These are phyloP conservation scores for Chaetomiaceae sp. DNA, from an alignment of 2,329 filamentous ascomycete genomes.

Conservation along the genomic window DNA sequence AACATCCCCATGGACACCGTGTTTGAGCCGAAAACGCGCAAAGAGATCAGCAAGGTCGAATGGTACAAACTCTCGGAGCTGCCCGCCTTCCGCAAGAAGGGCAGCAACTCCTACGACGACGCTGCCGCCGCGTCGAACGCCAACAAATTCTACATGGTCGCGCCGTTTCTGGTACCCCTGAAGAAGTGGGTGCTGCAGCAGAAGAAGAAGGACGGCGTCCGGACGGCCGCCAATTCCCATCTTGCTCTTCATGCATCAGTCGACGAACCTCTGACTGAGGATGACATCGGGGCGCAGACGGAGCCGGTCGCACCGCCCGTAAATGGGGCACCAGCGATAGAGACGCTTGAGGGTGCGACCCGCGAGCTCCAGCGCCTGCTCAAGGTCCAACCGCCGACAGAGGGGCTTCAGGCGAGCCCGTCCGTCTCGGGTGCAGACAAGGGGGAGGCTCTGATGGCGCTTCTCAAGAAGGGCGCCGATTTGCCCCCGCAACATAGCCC, in stretches of 20 bases:
- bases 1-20: conserved; percentile 79
- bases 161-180: conserved; percentile 78
- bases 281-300: conserved; percentile 48
- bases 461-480: conserved; percentile 40
- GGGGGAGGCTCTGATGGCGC: conserved; percentile 49
- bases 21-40: conserved; percentile 87
- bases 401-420: conserved; percentile 39
- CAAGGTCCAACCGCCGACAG: conserved; percentile 50
- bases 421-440: conserved; percentile 36
- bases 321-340: conserved; percentile 36
- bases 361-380: conserved; percentile 51
- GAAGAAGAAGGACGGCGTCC: conserved; percentile 62
- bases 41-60: conserved; percentile 94
- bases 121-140: conserved; percentile 56
- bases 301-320: conserved; percentile 30
- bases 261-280: conserved; percentile 58
- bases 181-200: conserved; percentile 90
- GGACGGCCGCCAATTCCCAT: conserved; percentile 38
- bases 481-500: conserved; percentile 21
- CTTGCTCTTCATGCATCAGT: conserved; percentile 40
- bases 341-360: conserved; percentile 47
- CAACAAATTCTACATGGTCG: conserved; percentile 97
- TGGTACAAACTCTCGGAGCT: conserved; percentile 92
- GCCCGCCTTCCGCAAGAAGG: conserved; percentile 72
- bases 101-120: conserved; percentile 50